Percentiles rank a stretch among this genome's conserved stretches.
Evolutionary conservation across 2,329 filamentous ascomycete species (phyloP).

Genomic region (Capronia coronata): DNA sequence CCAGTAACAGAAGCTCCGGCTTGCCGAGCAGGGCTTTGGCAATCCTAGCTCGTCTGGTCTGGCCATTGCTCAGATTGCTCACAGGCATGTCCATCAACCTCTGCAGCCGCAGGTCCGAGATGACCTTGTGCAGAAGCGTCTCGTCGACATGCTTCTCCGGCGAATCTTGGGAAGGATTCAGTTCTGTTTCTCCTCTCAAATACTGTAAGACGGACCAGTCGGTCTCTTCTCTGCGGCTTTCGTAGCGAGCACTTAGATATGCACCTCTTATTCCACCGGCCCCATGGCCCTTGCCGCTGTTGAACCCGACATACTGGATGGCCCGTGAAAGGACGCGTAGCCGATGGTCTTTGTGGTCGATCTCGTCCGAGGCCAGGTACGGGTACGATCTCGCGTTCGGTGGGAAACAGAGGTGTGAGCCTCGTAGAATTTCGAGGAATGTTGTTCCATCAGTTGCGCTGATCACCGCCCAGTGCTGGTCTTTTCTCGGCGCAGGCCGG

Average conservation of each 20-base stretch:
- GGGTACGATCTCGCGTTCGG: conserved; percentile 72
- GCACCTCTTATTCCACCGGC: conserved; percentile 55
- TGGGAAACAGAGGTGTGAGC: conserved; percentile 68
- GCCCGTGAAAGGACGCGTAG: conserved; percentile 58
- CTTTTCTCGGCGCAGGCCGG: conserved; percentile 30
- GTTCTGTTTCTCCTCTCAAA: conserved; percentile 69
- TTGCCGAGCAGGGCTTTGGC: conserved; percentile 72
- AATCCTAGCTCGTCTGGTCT: conserved; percentile 79
- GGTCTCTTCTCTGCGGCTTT: conserved; percentile 75
- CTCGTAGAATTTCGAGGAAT: conserved; percentile 71
- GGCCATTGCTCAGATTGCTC: conserved; percentile 85
- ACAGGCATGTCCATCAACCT: conserved; percentile 73
- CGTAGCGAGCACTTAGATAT: conserved; percentile 84
- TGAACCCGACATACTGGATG: conserved; percentile 87
- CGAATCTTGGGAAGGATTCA: conserved; percentile 60
- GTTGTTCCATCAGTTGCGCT: conserved; percentile 76
- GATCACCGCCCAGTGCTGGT: conserved; percentile 74
- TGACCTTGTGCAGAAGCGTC: conserved; percentile 54
- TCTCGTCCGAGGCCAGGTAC: conserved; percentile 59
- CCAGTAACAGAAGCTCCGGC: conserved; percentile 76
- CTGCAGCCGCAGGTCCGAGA: conserved; percentile 62
- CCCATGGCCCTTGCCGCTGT: conserved; percentile 57
- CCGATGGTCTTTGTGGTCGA: conserved; percentile 45
- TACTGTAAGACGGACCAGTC: conserved; percentile 82
- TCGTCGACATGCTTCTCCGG: conserved; percentile 47